phyloP scores from a whole-genome alignment of 176 grass and related monocot species.

The Rhipidocladum racemiflorum region DNA sequence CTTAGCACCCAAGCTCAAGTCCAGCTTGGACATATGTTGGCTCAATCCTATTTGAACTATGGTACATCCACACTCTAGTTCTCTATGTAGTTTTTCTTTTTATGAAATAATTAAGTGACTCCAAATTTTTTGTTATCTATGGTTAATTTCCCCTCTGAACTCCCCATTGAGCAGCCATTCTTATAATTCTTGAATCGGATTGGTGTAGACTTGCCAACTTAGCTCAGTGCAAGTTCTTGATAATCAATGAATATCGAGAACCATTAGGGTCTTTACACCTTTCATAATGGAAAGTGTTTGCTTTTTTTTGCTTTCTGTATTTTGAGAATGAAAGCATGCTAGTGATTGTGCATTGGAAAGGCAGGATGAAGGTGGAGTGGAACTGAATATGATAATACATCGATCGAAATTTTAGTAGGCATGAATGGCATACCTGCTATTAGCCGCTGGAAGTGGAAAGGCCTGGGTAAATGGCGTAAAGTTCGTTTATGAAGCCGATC shows the following conservation, averaged over 20 bases:
- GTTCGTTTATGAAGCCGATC: neutral
- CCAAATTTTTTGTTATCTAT: neutral
- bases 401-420: neutral
- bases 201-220: neutral
- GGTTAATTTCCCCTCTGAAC: neutral
- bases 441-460: neutral
- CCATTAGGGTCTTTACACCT: neutral
- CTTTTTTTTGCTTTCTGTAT: neutral
- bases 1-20: constrained; percentile 79
- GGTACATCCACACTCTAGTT: constrained; percentile 51
- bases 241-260: neutral
- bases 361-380: neutral
- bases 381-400: neutral
- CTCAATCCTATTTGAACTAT: constrained; percentile 68
- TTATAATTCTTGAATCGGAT: constrained; percentile 18
- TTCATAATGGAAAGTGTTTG: neutral
- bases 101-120: neutral
- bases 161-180: neutral
- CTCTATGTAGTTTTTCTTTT: neutral
- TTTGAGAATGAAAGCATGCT: constrained; percentile 1
- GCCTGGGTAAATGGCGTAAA: neutral
- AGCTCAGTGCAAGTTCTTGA: neutral
- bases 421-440: neutral
- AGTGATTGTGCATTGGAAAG: constrained; percentile 1
- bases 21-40: constrained; percentile 80